Percentiles rank a stretch among this genome's conserved stretches.
These are phyloP conservation scores for Coemansia javaensis DNA, from an alignment of 192 early-diverging fungal genomes.

Conservation along the genomic window DNA sequence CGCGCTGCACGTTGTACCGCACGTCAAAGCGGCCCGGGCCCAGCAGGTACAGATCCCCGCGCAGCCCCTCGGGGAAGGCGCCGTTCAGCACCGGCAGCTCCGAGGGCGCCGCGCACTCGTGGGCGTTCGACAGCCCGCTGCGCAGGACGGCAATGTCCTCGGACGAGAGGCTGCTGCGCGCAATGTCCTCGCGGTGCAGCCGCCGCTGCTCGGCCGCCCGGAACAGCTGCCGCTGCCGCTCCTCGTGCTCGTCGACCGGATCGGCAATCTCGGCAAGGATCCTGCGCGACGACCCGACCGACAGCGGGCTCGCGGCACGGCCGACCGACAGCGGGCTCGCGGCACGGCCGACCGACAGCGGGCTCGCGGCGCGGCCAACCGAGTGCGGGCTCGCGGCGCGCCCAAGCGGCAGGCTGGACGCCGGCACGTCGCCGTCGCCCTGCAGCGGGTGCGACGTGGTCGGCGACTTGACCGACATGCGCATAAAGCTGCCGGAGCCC, in stretches of 20 bases:
- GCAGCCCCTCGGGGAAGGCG: slow-evolving; percentile 60
- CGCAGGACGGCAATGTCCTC: slow-evolving; percentile 37
- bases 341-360: slow-evolving; percentile 5
- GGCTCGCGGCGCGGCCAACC: slow-evolving; percentile 6
- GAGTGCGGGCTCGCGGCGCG: slow-evolving; percentile 11
- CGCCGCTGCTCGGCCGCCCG: slow-evolving; percentile 28
- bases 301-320: slow-evolving; percentile 9
- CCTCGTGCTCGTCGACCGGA: slow-evolving; percentile 21
- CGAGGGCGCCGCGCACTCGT: slow-evolving; percentile 39
- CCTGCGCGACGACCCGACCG: slow-evolving; percentile 1
- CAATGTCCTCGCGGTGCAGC: slow-evolving; percentile 29
- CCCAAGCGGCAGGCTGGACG: slow-evolving; percentile 2
- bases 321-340: slow-evolving; percentile 12
- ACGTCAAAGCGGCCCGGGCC: slow-evolving; percentile 66
- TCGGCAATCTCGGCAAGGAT: slow-evolving; percentile 15
- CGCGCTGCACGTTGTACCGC: slow-evolving; percentile 58
- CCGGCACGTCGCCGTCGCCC: background rate
- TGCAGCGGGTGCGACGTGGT: slow-evolving; percentile 28
- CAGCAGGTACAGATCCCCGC: slow-evolving; percentile 60
- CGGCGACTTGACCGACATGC: slow-evolving; percentile 19
- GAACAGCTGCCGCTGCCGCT: slow-evolving; percentile 32
- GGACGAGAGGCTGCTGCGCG: slow-evolving; percentile 23
- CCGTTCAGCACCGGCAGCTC: slow-evolving; percentile 54
- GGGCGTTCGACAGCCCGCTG: slow-evolving; percentile 55
- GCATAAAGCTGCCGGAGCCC: slow-evolving; percentile 1